Evolutionary conservation across 2,329 filamentous ascomycete genomes (phyloP).

Genomic region (Fusarium chuoi): DNA sequence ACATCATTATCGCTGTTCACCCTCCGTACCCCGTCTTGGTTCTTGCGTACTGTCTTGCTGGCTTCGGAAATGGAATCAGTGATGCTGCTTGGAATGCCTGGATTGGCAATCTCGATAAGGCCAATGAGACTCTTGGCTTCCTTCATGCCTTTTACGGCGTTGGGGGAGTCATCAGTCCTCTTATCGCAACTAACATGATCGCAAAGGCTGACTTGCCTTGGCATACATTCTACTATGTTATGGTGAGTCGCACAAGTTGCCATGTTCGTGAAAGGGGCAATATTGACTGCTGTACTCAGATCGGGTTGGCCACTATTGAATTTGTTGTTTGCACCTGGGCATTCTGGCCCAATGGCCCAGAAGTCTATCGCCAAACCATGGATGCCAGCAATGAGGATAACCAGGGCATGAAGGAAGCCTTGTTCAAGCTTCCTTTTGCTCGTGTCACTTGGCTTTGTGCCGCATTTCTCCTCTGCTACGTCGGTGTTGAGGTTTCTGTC

Average conservation of each 20-base stretch:
- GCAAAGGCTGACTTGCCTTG: slow-evolving; percentile 69
- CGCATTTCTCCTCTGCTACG: slow-evolving; percentile 78
- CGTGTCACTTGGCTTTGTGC: slow-evolving; percentile 76
- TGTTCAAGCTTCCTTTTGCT: slow-evolving; percentile 56
- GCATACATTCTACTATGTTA: slow-evolving; percentile 80
- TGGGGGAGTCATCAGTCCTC: slow-evolving; percentile 74
- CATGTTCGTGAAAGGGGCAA: slow-evolving; percentile 54
- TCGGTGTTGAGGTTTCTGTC: slow-evolving; percentile 79
- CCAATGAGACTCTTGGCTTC: slow-evolving; percentile 76
- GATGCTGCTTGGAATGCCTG: slow-evolving; percentile 67
- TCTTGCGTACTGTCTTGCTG: slow-evolving; percentile 72
- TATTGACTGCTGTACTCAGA: slow-evolving; percentile 43
- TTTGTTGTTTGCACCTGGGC: slow-evolving; percentile 55
- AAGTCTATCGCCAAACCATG: slow-evolving; percentile 59
- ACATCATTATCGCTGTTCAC: slow-evolving; percentile 70
- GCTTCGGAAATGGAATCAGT: slow-evolving; percentile 75
- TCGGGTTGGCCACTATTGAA: slow-evolving; percentile 23
- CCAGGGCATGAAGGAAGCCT: slow-evolving; percentile 39
- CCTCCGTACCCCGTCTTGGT: slow-evolving; percentile 75
- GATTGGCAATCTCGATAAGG: slow-evolving; percentile 73
- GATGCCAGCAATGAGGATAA: slow-evolving; percentile 45
- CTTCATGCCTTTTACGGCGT: slow-evolving; percentile 75
- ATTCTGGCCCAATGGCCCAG: slow-evolving; percentile 71
- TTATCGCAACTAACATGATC: slow-evolving; percentile 77
- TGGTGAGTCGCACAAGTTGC: slow-evolving; percentile 61